Evolutionary conservation across 164 flowering plant species (phyloP).

Genomic region (Amborella trichopoda): DNA sequence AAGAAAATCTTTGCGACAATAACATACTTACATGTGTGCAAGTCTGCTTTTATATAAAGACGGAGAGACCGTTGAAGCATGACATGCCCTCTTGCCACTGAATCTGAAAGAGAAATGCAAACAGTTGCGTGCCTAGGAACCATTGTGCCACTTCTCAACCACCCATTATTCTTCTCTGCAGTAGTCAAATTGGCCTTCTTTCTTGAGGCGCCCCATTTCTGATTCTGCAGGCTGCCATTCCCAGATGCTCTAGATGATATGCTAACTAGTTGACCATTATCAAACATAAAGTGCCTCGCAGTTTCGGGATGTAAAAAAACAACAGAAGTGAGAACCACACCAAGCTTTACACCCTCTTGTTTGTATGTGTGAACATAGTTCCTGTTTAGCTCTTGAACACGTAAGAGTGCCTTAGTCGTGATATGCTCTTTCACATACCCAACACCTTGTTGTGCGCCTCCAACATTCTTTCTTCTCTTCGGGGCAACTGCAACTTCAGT

Average conservation of each 20-base stretch:
- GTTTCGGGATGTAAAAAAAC: slow-evolving; percentile 82
- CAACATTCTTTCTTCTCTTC: slow-evolving; percentile 45
- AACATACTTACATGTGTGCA: slow-evolving; percentile 66
- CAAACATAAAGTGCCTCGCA: slow-evolving; percentile 37
- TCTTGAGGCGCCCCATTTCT: slow-evolving; percentile 14
- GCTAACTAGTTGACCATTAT: slow-evolving; percentile 42
- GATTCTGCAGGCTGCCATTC: slow-evolving; percentile 22
- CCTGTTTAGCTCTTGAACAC: slow-evolving; percentile 58
- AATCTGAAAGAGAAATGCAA: slow-evolving; percentile 48
- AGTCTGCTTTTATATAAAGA: slow-evolving; percentile 40
- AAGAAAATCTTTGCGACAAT: too few relatives aligned
- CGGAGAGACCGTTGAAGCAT: slow-evolving; percentile 72
- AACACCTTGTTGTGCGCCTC: slow-evolving; percentile 10
- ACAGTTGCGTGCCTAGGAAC: slow-evolving; percentile 36
- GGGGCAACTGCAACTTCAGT: slow-evolving; percentile 96
- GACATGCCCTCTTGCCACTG: slow-evolving; percentile 71
- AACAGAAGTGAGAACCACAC: slow-evolving; percentile 56
- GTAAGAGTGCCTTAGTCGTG: slow-evolving; percentile 41
- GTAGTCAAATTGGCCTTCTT: slow-evolving; percentile 18
- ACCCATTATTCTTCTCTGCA: slow-evolving; percentile 23
- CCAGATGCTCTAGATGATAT: slow-evolving; percentile 33
- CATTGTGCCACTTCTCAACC: slow-evolving; percentile 19
- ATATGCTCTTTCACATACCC: slow-evolving; percentile 14
- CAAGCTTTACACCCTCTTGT: slow-evolving; percentile 44
- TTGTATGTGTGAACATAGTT: slow-evolving; percentile 24